phyloP scores from a whole-genome alignment of 1,284 basidiomycete genomes.

The Irpex rosettiformis region DNA sequence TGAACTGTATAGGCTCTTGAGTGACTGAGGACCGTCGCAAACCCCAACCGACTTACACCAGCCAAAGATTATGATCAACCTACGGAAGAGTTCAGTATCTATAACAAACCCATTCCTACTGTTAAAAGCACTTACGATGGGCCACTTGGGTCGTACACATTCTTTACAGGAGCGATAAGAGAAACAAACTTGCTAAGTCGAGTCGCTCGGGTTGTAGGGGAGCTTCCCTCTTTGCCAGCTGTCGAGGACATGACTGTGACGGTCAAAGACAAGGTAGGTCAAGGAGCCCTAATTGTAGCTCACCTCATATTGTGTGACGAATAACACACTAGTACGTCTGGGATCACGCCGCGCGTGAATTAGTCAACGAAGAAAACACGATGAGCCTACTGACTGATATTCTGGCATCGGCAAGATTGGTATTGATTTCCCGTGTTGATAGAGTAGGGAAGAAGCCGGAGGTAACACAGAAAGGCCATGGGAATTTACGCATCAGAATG shows the following conservation, averaged over 20 bases:
- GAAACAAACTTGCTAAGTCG: conserved; percentile 11
- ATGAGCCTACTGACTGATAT: too few relatives aligned
- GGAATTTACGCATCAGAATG: neutral
- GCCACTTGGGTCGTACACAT: conserved; percentile 4
- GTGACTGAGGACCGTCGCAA: neutral
- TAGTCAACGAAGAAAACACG: neutral
- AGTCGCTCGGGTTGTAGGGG: neutral
- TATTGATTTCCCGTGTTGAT: neutral
- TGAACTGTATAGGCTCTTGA: conserved; percentile 3
- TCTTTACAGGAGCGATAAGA: conserved; percentile 1
- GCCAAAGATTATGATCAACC: conserved; percentile 12
- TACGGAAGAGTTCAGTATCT: too few relatives aligned
- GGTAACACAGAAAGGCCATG: too few relatives aligned
- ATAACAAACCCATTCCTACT: too few relatives aligned
- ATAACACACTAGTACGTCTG: neutral
- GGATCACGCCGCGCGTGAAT: neutral
- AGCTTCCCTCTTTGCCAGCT: neutral
- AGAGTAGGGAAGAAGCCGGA: neutral
- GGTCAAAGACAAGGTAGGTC: neutral
- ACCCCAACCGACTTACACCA: conserved; percentile 17
- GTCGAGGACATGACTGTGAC: neutral
- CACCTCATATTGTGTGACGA: neutral
- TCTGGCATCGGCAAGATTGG: neutral
- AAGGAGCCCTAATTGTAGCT: neutral
- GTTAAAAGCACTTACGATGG: conserved; percentile 7